Percentiles rank a stretch among this genome's conserved stretches.
Evolutionary conservation across 2,329 filamentous ascomycete species (phyloP).

Genomic region (Neofusicoccum ribis): DNA sequence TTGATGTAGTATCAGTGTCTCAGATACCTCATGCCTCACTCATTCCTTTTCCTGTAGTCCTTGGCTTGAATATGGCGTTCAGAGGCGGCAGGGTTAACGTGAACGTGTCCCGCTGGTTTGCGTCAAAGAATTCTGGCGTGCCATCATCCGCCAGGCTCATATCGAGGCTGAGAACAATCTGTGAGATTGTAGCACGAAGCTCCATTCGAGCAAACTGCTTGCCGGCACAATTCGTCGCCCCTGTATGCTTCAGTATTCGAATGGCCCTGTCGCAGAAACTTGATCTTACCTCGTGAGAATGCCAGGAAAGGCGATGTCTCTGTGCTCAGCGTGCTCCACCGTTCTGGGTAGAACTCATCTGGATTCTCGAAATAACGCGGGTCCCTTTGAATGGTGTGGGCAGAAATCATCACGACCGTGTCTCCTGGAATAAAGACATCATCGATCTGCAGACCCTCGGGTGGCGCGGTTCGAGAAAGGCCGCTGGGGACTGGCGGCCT

Average conservation of each 20-base stretch:
- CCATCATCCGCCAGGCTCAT: conserved; percentile 26
- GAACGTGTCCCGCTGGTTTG: background rate
- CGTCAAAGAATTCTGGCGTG: conserved; percentile 24
- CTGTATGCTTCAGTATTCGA: background rate
- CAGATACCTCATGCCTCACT: too few relatives aligned
- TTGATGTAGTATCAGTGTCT: too few relatives aligned
- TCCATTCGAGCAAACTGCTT: conserved; percentile 26
- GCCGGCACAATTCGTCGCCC: conserved; percentile 19
- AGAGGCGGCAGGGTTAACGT: conserved; percentile 32
- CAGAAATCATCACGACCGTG: conserved; percentile 26
- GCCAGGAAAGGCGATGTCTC: conserved; percentile 4
- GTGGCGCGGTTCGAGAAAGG: too few relatives aligned
- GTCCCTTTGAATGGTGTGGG: conserved; percentile 23
- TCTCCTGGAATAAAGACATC: conserved; percentile 36
- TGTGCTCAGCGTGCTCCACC: background rate
- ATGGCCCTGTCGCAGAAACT: background rate
- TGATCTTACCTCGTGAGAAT: conserved; percentile 11
- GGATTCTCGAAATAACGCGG: background rate
- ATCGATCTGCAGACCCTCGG: too few relatives aligned
- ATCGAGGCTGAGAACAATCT: conserved; percentile 26
- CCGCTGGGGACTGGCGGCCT: too few relatives aligned
- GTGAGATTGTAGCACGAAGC: conserved; percentile 24
- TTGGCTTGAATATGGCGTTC: conserved; percentile 25
- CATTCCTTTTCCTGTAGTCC: background rate
- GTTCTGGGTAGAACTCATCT: background rate